Conservation (phyloP, 148 eudicot genomes). For the Rhododendron ferrugineum region DNA sequence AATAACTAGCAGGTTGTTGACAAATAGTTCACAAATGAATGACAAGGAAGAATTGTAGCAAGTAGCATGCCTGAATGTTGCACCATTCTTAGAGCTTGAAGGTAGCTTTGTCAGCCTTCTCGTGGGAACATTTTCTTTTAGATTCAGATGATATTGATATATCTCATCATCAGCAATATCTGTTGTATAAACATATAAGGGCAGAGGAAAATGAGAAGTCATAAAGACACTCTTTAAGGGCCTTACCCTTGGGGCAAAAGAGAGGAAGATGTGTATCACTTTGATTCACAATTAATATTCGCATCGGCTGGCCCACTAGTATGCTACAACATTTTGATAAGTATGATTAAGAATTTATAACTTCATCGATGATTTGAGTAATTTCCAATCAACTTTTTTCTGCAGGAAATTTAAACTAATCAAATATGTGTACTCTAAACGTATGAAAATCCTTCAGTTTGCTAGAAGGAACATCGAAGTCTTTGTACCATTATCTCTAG, state of each 20-base stretch:
- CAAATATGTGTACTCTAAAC: not conserved
- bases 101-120: slow-evolving; percentile 51
- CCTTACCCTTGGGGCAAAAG: not conserved
- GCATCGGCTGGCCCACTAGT: not conserved
- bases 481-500: not conserved
- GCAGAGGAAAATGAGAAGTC: slow-evolving; percentile 4
- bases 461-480: not conserved
- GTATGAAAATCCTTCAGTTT: not conserved
- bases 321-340: not conserved
- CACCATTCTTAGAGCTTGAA: slow-evolving; percentile 58
- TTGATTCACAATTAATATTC: not conserved
- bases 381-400: not conserved
- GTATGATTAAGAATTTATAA: not conserved
- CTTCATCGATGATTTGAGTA: not conserved
- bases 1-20: slow-evolving; percentile 1
- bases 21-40: not conserved
- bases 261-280: not conserved
- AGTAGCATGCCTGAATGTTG: slow-evolving; percentile 59
- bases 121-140: slow-evolving; percentile 42
- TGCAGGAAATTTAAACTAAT: not conserved
- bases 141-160: slow-evolving; percentile 47
- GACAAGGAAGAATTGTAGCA: slow-evolving; percentile 1
- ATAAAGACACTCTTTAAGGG: not conserved
- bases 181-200: slow-evolving; percentile 19
- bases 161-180: slow-evolving; percentile 56